Evolutionary conservation across 768 basidiomycete species (phyloP).

Genomic region (Tubosaeta brunneosetosa): DNA sequence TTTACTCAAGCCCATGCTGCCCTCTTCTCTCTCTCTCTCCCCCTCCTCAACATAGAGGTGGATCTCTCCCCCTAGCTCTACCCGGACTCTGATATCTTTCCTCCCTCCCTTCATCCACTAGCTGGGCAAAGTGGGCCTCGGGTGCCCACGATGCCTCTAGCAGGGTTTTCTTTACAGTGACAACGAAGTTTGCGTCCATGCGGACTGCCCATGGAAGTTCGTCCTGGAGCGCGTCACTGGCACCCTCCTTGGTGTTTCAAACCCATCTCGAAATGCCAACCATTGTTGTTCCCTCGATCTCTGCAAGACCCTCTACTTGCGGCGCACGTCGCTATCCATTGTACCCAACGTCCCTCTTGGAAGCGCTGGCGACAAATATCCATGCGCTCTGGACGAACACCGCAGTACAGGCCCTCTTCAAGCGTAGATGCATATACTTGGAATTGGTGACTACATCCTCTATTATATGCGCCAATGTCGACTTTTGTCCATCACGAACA

Average conservation of each 20-base stretch:
- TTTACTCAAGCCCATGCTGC: too few relatives aligned
- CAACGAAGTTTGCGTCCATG: too few relatives aligned
- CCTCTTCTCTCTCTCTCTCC: too few relatives aligned
- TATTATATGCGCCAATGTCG: too few relatives aligned
- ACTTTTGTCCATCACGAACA: too few relatives aligned
- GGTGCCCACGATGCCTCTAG: conserved; percentile 2
- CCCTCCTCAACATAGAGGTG: too few relatives aligned
- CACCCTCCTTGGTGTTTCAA: neutral
- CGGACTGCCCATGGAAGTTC: conserved; percentile 57
- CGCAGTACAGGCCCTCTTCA: conserved; percentile 48
- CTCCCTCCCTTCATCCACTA: conserved; percentile 25
- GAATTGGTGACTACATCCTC: too few relatives aligned
- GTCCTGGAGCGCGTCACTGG: conserved; percentile 31
- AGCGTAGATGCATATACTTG: conserved; percentile 45
- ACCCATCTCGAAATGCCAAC: neutral
- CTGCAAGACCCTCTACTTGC: neutral
- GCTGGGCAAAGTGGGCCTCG: conserved; percentile 25
- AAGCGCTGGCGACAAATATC: conserved; percentile 54
- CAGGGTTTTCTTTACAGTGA: neutral
- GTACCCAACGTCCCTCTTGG: conserved; percentile 50
- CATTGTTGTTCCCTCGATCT: neutral
- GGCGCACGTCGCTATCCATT: conserved; percentile 14
- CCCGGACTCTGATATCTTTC: conserved; percentile 9
- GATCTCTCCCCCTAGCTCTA: too few relatives aligned
- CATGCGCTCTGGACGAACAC: conserved; percentile 57